These are phyloP conservation scores for Boletus reticuloceps DNA, from an alignment of 768 basidiomycete species.

Conservation along the genomic window DNA sequence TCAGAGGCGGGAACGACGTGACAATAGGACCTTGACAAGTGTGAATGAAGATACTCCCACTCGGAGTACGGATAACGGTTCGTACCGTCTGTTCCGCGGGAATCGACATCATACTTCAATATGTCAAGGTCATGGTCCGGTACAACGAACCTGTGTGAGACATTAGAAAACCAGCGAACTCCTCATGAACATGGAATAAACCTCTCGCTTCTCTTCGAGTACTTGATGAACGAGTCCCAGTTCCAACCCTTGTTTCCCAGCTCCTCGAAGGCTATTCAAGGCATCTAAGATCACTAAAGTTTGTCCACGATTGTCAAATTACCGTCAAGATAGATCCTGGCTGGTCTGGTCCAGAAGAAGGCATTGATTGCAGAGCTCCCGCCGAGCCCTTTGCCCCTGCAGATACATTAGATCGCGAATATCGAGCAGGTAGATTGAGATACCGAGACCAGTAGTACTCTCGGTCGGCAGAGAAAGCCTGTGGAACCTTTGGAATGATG, in stretches of 20 bases:
- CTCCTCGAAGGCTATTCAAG: not conserved
- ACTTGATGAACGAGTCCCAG: slow-evolving; percentile 2
- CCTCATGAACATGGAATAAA: not conserved
- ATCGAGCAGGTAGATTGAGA: not conserved
- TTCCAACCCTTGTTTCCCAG: slow-evolving; percentile 1
- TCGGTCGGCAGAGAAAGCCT: not conserved
- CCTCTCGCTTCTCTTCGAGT: slow-evolving; percentile 5
- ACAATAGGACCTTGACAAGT: not conserved
- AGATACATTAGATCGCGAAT: not conserved
- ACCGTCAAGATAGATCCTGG: not conserved
- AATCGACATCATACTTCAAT: not conserved
- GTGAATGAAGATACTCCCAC: not conserved
- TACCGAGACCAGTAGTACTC: not conserved
- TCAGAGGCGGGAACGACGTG: not conserved
- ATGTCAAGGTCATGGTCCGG: slow-evolving; percentile 1
- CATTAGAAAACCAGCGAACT: not conserved
- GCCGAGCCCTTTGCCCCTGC: not conserved
- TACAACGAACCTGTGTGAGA: not conserved
- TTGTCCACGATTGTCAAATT: not conserved
- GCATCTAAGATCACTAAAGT: not conserved
- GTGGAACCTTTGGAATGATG: not conserved
- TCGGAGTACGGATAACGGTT: not conserved
- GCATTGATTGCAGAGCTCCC: slow-evolving; percentile 1
- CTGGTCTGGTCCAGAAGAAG: not conserved
- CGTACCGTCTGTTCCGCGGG: not conserved